phyloP scores from a whole-genome alignment of 257 asterid species.

The Solanum pinnatisectum region DNA sequence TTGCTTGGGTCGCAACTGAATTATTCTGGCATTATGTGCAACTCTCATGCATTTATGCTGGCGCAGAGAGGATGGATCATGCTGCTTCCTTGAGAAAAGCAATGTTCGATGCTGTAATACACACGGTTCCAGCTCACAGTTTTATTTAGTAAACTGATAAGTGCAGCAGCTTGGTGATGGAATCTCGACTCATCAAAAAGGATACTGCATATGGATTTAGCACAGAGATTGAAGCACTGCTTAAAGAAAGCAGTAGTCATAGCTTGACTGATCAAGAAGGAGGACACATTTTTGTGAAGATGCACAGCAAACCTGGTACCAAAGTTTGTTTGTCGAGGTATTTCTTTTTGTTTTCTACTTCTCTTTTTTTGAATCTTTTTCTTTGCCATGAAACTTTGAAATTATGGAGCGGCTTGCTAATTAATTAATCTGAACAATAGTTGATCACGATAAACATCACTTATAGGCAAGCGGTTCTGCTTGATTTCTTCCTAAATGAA shows the following conservation, averaged over 20 bases:
- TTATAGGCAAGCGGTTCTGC: not conserved
- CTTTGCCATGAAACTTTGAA: not conserved
- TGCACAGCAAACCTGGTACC: not conserved
- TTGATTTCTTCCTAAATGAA: not conserved
- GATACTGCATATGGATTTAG: not conserved
- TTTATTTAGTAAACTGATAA: not conserved
- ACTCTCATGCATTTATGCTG: slow-evolving; percentile 71
- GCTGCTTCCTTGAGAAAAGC: slow-evolving; percentile 54
- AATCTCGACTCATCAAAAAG: not conserved
- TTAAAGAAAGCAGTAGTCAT: not conserved
- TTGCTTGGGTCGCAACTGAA: not conserved
- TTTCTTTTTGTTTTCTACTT: not conserved
- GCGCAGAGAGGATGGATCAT: slow-evolving; percentile 49
- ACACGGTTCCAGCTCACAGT: slow-evolving; percentile 68
- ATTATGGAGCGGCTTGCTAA: not conserved
- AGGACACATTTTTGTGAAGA: not conserved
- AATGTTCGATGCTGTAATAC: slow-evolving; percentile 54
- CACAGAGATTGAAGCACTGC: not conserved
- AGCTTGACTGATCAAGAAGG: not conserved
- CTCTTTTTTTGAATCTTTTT: not conserved
- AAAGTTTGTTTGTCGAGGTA: not conserved
- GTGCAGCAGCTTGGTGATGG: not conserved
- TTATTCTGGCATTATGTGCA: slow-evolving; percentile 45
- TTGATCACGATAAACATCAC: not conserved
- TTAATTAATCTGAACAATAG: not conserved